Percentiles rank a stretch among this genome's conserved stretches.
phyloP scores from a whole-genome alignment of 2,329 filamentous ascomycete species.

The Clonostachys sp. region DNA sequence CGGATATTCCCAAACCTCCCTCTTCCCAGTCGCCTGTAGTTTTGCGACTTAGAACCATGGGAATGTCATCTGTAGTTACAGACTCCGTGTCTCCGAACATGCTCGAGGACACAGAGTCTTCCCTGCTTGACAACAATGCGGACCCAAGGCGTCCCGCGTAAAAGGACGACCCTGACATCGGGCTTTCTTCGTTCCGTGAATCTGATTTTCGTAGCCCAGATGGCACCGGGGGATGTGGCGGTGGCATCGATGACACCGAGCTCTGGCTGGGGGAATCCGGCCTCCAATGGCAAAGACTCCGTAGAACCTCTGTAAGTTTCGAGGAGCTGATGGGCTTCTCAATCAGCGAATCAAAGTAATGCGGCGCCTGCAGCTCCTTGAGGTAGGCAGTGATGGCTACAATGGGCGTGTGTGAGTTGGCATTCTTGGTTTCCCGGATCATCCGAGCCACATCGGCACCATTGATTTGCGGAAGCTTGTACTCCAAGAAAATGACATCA shows the following conservation, averaged over 20 bases:
- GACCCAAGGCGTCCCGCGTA: slow-evolving; percentile 68
- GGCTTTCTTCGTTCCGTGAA: slow-evolving; percentile 69
- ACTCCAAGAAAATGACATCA: slow-evolving; percentile 98
- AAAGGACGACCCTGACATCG: slow-evolving; percentile 71
- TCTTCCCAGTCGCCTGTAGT: slow-evolving; percentile 75
- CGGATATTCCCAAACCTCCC: slow-evolving; percentile 72
- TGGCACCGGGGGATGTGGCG: slow-evolving; percentile 31
- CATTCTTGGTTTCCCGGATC: slow-evolving; percentile 94
- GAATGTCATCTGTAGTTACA: slow-evolving; percentile 71
- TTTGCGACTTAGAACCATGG: slow-evolving; percentile 70
- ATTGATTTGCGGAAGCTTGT: slow-evolving; percentile 90
- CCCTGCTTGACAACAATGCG: slow-evolving; percentile 76
- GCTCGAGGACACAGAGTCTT: slow-evolving; percentile 85
- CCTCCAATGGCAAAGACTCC: slow-evolving; percentile 90
- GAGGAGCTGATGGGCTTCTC: slow-evolving; percentile 94
- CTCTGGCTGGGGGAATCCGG: slow-evolving; percentile 52
- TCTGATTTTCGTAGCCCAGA: slow-evolving; percentile 63
- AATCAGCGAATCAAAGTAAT: slow-evolving; percentile 92
- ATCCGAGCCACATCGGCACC: slow-evolving; percentile 94
- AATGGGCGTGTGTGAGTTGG: slow-evolving; percentile 90
- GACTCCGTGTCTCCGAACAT: slow-evolving; percentile 85
- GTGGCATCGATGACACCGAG: slow-evolving; percentile 18
- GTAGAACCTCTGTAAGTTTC: slow-evolving; percentile 84
- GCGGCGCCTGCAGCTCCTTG: slow-evolving; percentile 92
- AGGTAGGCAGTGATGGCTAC: slow-evolving; percentile 95